These are phyloP conservation scores for Loxodes magnus DNA, from an alignment of 73 alveolate genomes.

Conservation along the genomic window DNA sequence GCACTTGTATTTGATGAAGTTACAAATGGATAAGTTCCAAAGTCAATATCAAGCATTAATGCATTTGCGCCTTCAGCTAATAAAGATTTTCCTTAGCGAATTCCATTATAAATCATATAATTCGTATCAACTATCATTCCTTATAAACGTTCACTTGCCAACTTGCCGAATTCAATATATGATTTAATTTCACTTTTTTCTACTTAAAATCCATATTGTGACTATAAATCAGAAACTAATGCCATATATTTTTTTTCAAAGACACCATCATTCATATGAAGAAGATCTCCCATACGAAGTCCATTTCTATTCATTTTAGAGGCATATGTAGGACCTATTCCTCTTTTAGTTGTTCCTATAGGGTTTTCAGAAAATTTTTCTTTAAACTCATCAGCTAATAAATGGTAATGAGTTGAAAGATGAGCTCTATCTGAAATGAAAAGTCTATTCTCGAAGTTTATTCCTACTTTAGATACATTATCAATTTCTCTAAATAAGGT, in stretches of 20 bases:
- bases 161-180: no score
- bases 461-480: conserved; percentile 57
- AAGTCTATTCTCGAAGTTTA: conserved; percentile 44
- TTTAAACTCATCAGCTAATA: conserved; percentile 38
- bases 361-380: conserved; percentile 39
- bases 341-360: conserved; percentile 90
- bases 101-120: conserved; percentile 29
- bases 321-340: conserved; percentile 94
- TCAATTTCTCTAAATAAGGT: conserved; percentile 40
- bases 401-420: conserved; percentile 25
- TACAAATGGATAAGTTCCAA: conserved; percentile 95
- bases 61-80: conserved; percentile 96
- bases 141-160: no score
- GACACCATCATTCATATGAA: conserved; percentile 65
- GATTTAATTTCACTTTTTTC: conserved; percentile 13
- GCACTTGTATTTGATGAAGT: conserved; percentile 88
- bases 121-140: conserved; percentile 72
- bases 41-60: conserved; percentile 86
- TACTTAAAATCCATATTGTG: conserved; percentile 18
- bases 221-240: background rate
- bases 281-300: conserved; percentile 78
- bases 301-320: conserved; percentile 56
- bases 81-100: conserved; percentile 34
- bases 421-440: conserved; percentile 74
- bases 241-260: conserved; percentile 45